These are phyloP conservation scores for Nannochloropsis granulata DNA, from an alignment of 108 stramenopile species.

Conservation along the genomic window DNA sequence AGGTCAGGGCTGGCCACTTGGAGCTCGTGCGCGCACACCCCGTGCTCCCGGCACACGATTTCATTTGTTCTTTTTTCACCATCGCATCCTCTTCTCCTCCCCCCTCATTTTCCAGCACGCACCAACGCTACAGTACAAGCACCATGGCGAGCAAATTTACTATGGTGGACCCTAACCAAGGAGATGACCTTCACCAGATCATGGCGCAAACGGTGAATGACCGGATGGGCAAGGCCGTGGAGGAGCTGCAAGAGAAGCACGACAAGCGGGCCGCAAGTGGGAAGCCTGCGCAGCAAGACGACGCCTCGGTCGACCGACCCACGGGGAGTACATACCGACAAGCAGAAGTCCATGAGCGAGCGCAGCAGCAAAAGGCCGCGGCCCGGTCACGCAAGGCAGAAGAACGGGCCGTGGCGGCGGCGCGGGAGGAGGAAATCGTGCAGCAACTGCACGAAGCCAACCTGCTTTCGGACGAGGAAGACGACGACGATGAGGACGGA, in stretches of 20 bases:
- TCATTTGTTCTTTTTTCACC: too few relatives aligned
- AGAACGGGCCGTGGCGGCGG: conserved; percentile 9
- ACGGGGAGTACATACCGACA: conserved; percentile 6
- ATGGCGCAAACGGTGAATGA: conserved; percentile 39
- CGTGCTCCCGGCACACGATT: too few relatives aligned
- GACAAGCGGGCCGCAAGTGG: background rate
- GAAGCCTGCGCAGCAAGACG: background rate
- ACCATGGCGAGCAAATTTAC: conserved; percentile 19
- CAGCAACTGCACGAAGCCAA: background rate
- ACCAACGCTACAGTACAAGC: too few relatives aligned
- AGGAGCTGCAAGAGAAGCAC: conserved; percentile 37
- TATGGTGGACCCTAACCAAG: conserved; percentile 26
- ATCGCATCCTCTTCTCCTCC: too few relatives aligned
- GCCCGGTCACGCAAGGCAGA: conserved; percentile 1
- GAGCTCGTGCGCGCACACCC: too few relatives aligned
- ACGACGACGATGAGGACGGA: conserved; percentile 33
- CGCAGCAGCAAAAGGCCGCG: conserved; percentile 18
- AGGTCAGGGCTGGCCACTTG: too few relatives aligned
- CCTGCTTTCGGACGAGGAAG: conserved; percentile 10
- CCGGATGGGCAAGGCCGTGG: conserved; percentile 38
- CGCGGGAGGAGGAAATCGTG: conserved; percentile 9
- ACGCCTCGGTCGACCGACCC: conserved; percentile 10
- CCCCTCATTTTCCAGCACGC: too few relatives aligned
- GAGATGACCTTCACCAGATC: conserved; percentile 20
- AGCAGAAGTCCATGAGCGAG: background rate